Evolutionary conservation across 2,329 filamentous ascomycete species (phyloP).

Genomic region (Penicillium sp.): DNA sequence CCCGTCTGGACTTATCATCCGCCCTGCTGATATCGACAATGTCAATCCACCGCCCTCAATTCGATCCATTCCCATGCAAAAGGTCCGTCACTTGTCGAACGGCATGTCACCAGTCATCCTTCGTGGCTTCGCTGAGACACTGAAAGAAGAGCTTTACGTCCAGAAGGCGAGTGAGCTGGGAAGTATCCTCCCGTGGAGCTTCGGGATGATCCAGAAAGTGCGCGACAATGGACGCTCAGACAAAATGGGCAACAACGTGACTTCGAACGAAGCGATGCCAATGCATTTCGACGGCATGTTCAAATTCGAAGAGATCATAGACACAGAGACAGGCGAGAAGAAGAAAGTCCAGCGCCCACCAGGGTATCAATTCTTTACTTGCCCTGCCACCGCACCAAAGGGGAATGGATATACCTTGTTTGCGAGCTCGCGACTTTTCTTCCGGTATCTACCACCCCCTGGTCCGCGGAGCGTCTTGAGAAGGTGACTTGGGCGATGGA

Average conservation of each 20-base stretch:
- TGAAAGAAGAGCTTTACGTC: slow-evolving; percentile 47
- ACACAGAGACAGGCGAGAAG: slow-evolving; percentile 42
- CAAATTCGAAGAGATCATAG: slow-evolving; percentile 48
- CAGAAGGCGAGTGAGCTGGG: slow-evolving; percentile 51
- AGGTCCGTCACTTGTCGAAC: slow-evolving; percentile 46
- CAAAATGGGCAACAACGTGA: slow-evolving; percentile 52
- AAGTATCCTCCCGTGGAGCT: slow-evolving; percentile 53
- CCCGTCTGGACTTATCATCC: slow-evolving; percentile 32
- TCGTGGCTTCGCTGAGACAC: slow-evolving; percentile 52
- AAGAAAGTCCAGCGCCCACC: slow-evolving; percentile 47
- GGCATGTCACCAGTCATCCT: slow-evolving; percentile 55
- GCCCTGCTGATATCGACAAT: slow-evolving; percentile 23
- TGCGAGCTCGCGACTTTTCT: slow-evolving; percentile 52
- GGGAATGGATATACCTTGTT: slow-evolving; percentile 57
- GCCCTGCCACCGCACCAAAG: slow-evolving; percentile 43
- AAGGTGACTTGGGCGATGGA: slow-evolving; percentile 47
- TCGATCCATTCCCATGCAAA: slow-evolving; percentile 24
- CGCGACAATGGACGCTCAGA: slow-evolving; percentile 50
- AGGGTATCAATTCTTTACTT: slow-evolving; percentile 56
- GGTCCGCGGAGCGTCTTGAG: slow-evolving; percentile 21
- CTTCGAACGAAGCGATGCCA: slow-evolving; percentile 56
- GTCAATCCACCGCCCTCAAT: slow-evolving; percentile 25
- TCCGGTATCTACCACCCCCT: slow-evolving; percentile 46
- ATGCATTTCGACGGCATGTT: slow-evolving; percentile 60
- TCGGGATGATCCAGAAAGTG: slow-evolving; percentile 53